phyloP scores from a whole-genome alignment of 1,284 basidiomycete genomes.

The Melampsora larici-populina region DNA sequence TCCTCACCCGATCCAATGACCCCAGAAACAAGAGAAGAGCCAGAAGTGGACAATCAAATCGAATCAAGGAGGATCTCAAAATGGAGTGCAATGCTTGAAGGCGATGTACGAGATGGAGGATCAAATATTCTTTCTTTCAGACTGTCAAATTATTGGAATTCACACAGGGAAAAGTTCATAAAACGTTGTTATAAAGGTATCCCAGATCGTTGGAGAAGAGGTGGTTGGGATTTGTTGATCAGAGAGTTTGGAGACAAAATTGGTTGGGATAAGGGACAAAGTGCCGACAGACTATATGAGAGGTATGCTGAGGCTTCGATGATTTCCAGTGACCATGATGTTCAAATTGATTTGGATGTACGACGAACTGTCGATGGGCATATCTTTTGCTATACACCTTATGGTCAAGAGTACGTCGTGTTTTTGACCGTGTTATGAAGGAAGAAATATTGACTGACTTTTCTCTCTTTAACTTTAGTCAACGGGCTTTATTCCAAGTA shows the following conservation, averaged over 20 bases:
- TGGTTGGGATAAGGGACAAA: constrained; percentile 34
- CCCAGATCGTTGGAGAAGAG: constrained; percentile 89
- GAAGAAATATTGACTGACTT: neutral
- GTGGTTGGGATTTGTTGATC: constrained; percentile 78
- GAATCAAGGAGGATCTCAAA: constrained; percentile 73
- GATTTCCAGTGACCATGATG: constrained; percentile 59
- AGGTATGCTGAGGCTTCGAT: constrained; percentile 57
- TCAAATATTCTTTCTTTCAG: constrained; percentile 73
- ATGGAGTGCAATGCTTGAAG: constrained; percentile 77
- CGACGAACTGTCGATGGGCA: constrained; percentile 94
- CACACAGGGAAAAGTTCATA: constrained; percentile 55
- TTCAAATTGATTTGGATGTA: constrained; percentile 97
- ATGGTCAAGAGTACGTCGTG: constrained; percentile 73
- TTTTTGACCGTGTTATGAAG: no score
- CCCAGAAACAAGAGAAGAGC: constrained; percentile 10
- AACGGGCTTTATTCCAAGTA: constrained; percentile 89
- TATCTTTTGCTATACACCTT: constrained; percentile 88
- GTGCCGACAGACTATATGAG: constrained; percentile 52
- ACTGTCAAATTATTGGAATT: constrained; percentile 64
- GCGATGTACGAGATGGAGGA: constrained; percentile 60
- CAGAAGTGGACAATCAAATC: constrained; percentile 59
- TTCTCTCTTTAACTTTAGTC: constrained; percentile 58
- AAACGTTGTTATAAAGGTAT: constrained; percentile 88
- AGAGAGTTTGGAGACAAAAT: constrained; percentile 45
- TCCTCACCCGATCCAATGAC: constrained; percentile 41